Percentiles rank a stretch among this genome's conserved stretches.
Conservation (phyloP, 2,329 filamentous ascomycete species). For the Alternaria hordeiaustralica region DNA sequence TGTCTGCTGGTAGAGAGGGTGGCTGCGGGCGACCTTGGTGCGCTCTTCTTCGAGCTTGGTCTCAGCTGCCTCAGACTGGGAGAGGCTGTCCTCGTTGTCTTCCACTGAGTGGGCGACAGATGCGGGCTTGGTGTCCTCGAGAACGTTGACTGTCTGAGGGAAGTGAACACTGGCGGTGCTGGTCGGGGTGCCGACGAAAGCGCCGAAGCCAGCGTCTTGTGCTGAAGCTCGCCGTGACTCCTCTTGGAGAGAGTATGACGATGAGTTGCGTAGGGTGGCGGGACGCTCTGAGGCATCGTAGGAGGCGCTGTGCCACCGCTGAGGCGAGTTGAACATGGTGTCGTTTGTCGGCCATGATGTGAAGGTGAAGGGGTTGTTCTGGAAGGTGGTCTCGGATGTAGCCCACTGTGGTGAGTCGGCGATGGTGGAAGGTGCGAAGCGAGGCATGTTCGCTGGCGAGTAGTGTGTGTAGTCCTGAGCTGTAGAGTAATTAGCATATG, state of each 20-base stretch:
- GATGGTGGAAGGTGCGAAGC: constrained; percentile 29
- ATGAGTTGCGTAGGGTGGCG: constrained; percentile 28
- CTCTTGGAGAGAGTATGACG: constrained; percentile 35
- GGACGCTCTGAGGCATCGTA: constrained; percentile 33
- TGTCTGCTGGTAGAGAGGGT: constrained; percentile 73
- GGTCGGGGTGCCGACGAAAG: constrained; percentile 41
- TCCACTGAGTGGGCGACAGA: constrained; percentile 35
- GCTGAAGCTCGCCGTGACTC: constrained; percentile 32
- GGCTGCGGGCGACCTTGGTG: constrained; percentile 54
- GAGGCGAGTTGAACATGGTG: constrained; percentile 32
- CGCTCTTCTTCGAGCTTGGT: constrained; percentile 47
- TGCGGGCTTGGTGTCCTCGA: constrained; percentile 32
- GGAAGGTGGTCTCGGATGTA: constrained; percentile 34
- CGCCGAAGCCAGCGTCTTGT: constrained; percentile 31
- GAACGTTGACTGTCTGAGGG: constrained; percentile 28
- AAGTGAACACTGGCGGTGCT: constrained; percentile 38
- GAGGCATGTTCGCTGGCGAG: constrained; percentile 30
- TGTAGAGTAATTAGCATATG: constrained; percentile 48
- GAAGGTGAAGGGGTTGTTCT: constrained; percentile 35
- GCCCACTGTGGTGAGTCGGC: constrained; percentile 33
- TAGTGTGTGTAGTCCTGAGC: constrained; percentile 45
- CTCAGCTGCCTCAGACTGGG: constrained; percentile 36
- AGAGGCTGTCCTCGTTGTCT: constrained; percentile 40
- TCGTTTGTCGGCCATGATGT: constrained; percentile 30
- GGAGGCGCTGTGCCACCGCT: constrained; percentile 29